Evolutionary conservation across 495 filamentous ascomycete genomes (phyloP), one percentile per base, ranked within the genome.

Genomic region (Daldinia decipiens): DNA sequence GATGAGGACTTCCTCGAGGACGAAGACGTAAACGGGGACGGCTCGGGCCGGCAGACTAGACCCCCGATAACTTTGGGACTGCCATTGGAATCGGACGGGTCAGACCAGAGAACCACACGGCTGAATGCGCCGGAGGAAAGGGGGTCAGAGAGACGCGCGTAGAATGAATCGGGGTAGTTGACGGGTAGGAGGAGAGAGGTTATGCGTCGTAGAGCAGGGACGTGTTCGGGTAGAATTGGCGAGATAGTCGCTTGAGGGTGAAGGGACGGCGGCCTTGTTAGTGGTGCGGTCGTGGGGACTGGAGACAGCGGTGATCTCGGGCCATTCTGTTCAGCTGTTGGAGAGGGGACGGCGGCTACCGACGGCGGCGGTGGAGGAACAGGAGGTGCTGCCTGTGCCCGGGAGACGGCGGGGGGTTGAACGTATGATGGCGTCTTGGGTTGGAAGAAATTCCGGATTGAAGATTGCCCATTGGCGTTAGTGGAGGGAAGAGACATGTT

Each of bases 141-240:
- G 29, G 94, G 90, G 5, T 89, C 82, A 69, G 94, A 84, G 59
- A 87, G 91, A 38, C 90, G 89, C 55, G 85, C 83, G 84, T 97
- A 99, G 87, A 98, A 98, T 36, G 85, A 87, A 74, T 91, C 89
- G 0, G 92, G 90, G 76, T 99, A 99, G 78, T 87, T 86, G 71
- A 98, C 91, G 21, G 95, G 95, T 5, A 99, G 88, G 12, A 97
- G 87, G 19, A 97, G 84, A 40, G 89, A 80, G 72, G 94, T 97
- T 66, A 98, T 93, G 43, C 92, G 89, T 26, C 90, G 90, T 40
- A 97, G 85, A 12, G 90, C 87, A 50, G 91, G 85, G 63, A 97
- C 83, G 78, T 94, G 88, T 29, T 82, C 81, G 4, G 86, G 80
- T 12, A 79, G 81, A 62, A 93, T 83, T 1, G 84, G 81, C 11